phyloP scores from a whole-genome alignment of 345 rosid genomes.

The Eucalyptus camaldulensis region DNA sequence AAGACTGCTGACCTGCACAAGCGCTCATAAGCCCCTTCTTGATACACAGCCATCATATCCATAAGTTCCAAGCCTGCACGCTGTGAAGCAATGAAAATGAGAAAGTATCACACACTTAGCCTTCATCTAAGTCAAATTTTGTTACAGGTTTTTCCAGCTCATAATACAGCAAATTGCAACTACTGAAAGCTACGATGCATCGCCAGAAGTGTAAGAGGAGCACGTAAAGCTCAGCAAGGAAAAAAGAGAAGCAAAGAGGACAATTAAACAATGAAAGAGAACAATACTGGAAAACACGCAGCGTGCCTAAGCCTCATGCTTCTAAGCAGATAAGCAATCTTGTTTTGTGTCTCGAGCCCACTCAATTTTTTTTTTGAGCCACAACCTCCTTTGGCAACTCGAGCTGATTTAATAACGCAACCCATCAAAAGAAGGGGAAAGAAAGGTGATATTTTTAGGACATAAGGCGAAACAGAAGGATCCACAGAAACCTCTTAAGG shows the following conservation, averaged over 20 bases:
- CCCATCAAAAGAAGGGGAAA: not conserved
- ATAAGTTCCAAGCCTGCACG: constrained; percentile 98
- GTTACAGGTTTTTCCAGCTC: not conserved
- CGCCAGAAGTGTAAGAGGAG: not conserved
- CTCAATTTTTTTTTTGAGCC: not conserved
- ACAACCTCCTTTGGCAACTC: not conserved
- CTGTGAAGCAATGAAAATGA: constrained; percentile 25
- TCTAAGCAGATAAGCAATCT: not conserved
- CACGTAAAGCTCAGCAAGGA: not conserved
- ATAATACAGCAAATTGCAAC: not conserved
- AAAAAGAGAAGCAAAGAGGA: not conserved
- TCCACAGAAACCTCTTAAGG: not conserved
- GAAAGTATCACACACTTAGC: not conserved
- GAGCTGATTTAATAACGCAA: not conserved
- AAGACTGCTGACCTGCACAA: constrained; percentile 65
- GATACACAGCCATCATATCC: constrained; percentile 99
- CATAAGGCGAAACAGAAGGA: not conserved
- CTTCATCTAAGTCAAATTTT: not conserved
- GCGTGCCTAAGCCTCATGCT: not conserved
- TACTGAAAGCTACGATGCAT: not conserved
- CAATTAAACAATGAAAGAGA: not conserved
- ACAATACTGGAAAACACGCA: not conserved
- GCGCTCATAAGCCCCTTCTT: constrained; percentile 98
- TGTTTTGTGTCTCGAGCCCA: not conserved
- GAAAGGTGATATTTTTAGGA: not conserved